These are phyloP conservation scores for Neonectria neomacrospora DNA, from an alignment of 2,329 filamentous ascomycete genomes.

Conservation along the genomic window DNA sequence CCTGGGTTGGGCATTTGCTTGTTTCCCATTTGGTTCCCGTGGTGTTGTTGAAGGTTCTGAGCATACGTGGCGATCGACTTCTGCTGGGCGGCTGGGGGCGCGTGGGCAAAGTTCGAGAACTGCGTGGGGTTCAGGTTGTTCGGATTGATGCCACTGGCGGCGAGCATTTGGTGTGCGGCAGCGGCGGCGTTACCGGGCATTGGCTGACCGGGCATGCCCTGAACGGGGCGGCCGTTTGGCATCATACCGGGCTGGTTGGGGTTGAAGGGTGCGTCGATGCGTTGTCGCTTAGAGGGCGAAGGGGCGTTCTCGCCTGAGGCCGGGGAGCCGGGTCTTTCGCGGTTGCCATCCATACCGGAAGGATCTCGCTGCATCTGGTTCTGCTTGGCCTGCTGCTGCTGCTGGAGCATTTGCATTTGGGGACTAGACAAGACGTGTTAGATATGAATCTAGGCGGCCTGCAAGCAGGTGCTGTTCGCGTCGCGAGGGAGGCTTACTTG, in stretches of 20 bases:
- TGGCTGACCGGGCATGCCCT: conserved; percentile 78
- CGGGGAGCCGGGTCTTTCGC: conserved; percentile 83
- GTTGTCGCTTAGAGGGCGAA: conserved; percentile 90
- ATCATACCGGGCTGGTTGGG: conserved; percentile 76
- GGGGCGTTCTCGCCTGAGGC: conserved; percentile 87
- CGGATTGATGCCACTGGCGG: conserved; percentile 79
- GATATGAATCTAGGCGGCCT: not conserved
- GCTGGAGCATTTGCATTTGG: conserved; percentile 77
- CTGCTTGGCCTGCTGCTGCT: conserved; percentile 70
- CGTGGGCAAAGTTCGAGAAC: conserved; percentile 72
- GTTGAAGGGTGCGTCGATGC: conserved; percentile 79
- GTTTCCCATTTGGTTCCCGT: conserved; percentile 82
- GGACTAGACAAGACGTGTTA: conserved; percentile 58
- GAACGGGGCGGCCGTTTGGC: conserved; percentile 76
- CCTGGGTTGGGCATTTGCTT: conserved; percentile 80
- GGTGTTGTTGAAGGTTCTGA: conserved; percentile 84
- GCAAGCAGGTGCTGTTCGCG: not conserved
- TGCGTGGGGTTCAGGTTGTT: conserved; percentile 78
- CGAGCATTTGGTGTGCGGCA: conserved; percentile 69
- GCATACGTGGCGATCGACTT: conserved; percentile 91
- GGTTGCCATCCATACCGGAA: conserved; percentile 86
- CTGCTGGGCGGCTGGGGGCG: conserved; percentile 72
- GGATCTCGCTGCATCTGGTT: conserved; percentile 89
- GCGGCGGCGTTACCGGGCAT: conserved; percentile 64
- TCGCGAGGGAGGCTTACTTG: conserved; percentile 62